Base-by-base conservation (phyloP, 352 stramenopile species). In the Phytopythium litorale region DNA sequence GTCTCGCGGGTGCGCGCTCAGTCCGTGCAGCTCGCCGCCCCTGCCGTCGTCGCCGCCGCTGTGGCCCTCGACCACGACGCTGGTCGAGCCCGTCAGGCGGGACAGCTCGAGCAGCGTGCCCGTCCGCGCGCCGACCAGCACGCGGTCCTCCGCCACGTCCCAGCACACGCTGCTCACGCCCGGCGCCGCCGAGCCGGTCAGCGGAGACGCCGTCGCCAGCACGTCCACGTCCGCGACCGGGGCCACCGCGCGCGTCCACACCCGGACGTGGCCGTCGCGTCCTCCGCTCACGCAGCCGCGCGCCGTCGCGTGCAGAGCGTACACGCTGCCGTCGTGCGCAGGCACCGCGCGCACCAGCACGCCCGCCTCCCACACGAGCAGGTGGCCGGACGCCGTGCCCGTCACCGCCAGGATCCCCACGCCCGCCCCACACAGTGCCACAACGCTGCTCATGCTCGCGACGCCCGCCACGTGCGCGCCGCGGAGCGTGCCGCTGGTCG, bases 331-430 rank as follows among this genome's bases (percentile, higher is more conserved):
- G 21, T 75, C 78, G 57, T 94, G 84, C 16, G 76, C 82, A n/a
- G 84, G 82, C 15, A 94, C 57, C 8, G 77, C 80, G 35, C 72
- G 66, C 3, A 72, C 67, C 4, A 94, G 78, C 5, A 76, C 70
- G 45, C 76, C 76, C 9, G 80, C 77, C 43, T 94, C 81, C 84
- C 84, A 94, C 37, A 78, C 70, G 56, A 91, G 91, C 15, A 94
- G 55, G 50, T 92, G 84, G 4, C 84, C 84, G 0, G 80, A 87
- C 15, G 73, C 71, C 9, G 73, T 83, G 28, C 82, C 81, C 5
- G 84, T 94, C 51, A 89, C 68, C 0, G 87, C 66, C 19, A 77
- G 51, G 12, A 58, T 70, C 7, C 78, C 81, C 43, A 94, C 73
- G 4, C 80, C 87, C 0, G 66, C 73, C 1, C 81, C 84, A 32